A percentile compares a stretch with the other conserved stretches of the same genome.
These are phyloP conservation scores for Paramecium sonneborni DNA, from an alignment of 73 alveolate genomes.

Conservation along the genomic window DNA sequence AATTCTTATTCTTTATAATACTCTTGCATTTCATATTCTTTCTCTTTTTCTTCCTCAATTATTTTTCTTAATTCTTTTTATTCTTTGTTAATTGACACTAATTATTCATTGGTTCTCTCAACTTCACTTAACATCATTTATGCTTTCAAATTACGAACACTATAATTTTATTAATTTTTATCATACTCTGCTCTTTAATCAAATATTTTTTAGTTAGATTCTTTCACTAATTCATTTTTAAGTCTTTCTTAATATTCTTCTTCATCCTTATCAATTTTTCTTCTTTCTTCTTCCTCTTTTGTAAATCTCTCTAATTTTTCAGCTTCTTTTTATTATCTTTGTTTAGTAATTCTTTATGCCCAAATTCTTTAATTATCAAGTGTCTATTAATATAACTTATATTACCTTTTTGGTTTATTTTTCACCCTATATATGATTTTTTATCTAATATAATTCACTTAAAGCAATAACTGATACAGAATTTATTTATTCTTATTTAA, in stretches of 20 bases:
- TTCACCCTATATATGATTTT: background rate
- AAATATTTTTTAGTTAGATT: constrained; percentile 39
- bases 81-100: background rate
- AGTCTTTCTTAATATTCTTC: constrained; percentile 33
- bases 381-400: background rate
- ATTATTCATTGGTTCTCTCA: constrained; percentile 13
- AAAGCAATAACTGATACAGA: constrained; percentile 12
- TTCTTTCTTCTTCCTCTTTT: constrained; percentile 52
- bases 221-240: background rate
- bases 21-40: background rate
- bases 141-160: constrained; percentile 29
- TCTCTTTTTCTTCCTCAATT: constrained; percentile 9
- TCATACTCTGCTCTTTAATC: constrained; percentile 40
- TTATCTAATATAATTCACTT: background rate
- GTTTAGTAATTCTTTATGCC: constrained; percentile 29
- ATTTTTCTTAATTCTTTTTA: background rate
- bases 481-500: background rate
- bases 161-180: background rate
- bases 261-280: constrained; percentile 32
- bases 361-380: constrained; percentile 28
- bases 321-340: constrained; percentile 14
- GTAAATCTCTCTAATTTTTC: constrained; percentile 38
- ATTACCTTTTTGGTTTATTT: background rate
- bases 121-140: constrained; percentile 20
- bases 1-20: constrained; percentile 19